Evolutionary conservation across 305 asterid species (phyloP), one percentile per base, ranked within the genome.

Genomic region (Fraxinus nigra): DNA sequence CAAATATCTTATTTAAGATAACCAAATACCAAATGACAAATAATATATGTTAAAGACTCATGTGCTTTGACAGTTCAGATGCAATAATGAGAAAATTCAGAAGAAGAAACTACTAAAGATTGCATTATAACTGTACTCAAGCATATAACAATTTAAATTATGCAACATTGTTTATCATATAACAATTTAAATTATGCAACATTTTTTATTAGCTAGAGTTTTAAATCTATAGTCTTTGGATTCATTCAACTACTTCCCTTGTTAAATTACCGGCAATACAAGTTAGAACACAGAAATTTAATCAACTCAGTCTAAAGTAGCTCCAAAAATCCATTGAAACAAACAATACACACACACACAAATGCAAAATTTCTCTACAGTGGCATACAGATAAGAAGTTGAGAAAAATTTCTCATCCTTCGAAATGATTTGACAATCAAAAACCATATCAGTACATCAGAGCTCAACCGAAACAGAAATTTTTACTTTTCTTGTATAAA

Each of bases 51-150:
- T 63, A 14, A 28, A n/a, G 26, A 20, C 70, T 61, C 30, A 10
- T 3, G 32, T 18, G 33, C 72, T 61, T 61, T 22, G 16, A 63
- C 72, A 61, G 32, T 61, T n/a, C 11, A 65, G 33, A 69, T 30
- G 75, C 75, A 30, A 69, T 69, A 13, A 69, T 65, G 40, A 34
- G 22, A 35, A 24, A 8, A 30, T 3, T 63, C 8, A 35, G 51
- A 70, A 24, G 72, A 72, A 59, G 69, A 72, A 77, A 38, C 77
- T 74, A 78, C 59, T 24, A 28, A 28, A 38, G 38, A 72, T 33
- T 51, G 43, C 28, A 37, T 20, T 59, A 51, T n/a, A 35, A 34
- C 26, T 54, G 26, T 51, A 51, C 22, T 51, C 61, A n/a, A n/a
- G 65, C 26, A 54, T n/a, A 54, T 54, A 5, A 69, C 20, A 83